Conservation (phyloP, 73 alveolate species). For the Uronychia binucleata region DNA sequence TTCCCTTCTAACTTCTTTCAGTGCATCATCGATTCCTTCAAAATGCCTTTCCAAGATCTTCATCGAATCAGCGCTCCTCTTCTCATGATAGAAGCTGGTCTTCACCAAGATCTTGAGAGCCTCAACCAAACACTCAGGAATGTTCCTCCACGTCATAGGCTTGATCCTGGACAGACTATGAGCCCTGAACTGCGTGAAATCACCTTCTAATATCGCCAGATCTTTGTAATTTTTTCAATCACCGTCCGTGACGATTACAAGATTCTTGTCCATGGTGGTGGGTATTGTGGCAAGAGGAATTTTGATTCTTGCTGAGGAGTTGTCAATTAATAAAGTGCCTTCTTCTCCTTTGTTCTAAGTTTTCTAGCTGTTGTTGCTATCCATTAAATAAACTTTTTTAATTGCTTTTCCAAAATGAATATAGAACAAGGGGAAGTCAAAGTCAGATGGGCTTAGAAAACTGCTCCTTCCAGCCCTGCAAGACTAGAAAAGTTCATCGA, state of each 20-base stretch:
- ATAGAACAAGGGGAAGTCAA: too few species aligned
- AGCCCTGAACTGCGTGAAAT: not conserved
- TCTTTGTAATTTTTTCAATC: not conserved
- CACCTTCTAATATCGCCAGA: not conserved
- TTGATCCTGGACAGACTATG: not conserved
- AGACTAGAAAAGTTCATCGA: too few species aligned
- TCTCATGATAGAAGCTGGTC: not conserved
- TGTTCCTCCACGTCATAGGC: not conserved
- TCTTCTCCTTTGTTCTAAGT: too few species aligned
- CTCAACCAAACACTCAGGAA: not conserved
- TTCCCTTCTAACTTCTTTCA: not conserved
- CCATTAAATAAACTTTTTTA: too few species aligned
- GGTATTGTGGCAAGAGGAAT: not conserved
- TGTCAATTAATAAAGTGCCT: too few species aligned
- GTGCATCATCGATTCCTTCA: not conserved
- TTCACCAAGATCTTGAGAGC: not conserved
- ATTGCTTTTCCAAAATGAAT: too few species aligned
- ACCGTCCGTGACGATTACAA: not conserved
- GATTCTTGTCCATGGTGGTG: not conserved
- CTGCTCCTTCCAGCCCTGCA: too few species aligned
- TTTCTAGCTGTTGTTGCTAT: too few species aligned
- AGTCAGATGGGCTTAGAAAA: too few species aligned
- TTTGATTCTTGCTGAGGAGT: not conserved
- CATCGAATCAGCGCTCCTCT: not conserved
- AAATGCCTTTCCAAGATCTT: not conserved